These are phyloP conservation scores for Eucalyptus curtisii DNA, from an alignment of 345 rosid species.

Conservation along the genomic window DNA sequence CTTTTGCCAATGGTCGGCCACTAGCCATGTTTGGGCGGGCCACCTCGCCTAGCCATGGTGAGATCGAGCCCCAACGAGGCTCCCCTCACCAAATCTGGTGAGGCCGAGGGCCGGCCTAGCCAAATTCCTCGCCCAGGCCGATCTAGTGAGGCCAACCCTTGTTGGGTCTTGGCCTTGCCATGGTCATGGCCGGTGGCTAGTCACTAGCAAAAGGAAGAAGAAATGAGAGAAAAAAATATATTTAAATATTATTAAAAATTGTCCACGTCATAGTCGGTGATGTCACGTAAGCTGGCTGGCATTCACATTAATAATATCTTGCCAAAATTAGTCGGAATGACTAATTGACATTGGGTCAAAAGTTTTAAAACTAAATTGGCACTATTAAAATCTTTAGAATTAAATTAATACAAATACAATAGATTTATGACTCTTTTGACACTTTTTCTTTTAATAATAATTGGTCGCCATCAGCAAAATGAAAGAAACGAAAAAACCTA, in stretches of 20 bases:
- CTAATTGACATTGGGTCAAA: too few relatives aligned
- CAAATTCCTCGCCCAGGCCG: fast-evolving
- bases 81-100: fast-evolving
- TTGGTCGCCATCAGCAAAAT: neutral
- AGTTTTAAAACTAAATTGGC: fast-evolving
- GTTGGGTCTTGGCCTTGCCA: too few relatives aligned
- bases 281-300: fast-evolving
- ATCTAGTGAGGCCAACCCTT: too few relatives aligned
- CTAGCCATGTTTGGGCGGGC: fast-evolving
- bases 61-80: fast-evolving
- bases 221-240: fast-evolving
- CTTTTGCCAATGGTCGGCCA: fast-evolving
- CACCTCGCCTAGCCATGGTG: too few relatives aligned
- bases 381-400: too few relatives aligned
- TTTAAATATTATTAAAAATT: too few relatives aligned
- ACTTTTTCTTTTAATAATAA: fast-evolving
- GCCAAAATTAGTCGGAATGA: fast-evolving
- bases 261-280: fast-evolving
- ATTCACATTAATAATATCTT: too few relatives aligned
- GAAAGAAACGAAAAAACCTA: neutral
- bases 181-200: fast-evolving
- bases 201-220: too few relatives aligned
- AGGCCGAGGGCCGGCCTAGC: too few relatives aligned
- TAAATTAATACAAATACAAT: too few relatives aligned
- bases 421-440: too few relatives aligned